These are phyloP conservation scores for Candida coleopterorum DNA, from an alignment of 805 yeast genomes.

Conservation along the genomic window DNA sequence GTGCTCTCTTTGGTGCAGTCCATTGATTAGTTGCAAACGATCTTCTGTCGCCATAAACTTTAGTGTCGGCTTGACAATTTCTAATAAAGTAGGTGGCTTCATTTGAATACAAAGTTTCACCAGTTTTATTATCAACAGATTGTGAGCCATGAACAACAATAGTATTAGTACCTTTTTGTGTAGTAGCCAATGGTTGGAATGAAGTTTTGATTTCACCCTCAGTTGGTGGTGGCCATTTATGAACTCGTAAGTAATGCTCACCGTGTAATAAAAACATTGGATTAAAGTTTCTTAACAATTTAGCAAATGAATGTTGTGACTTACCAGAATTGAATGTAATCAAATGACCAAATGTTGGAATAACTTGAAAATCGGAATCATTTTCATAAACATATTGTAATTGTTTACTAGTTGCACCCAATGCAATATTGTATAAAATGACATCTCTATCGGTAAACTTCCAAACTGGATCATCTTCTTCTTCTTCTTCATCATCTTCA, in stretches of 20 bases:
- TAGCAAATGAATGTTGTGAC: conserved; percentile 52
- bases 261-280: conserved; percentile 91
- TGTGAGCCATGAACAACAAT: conserved; percentile 69
- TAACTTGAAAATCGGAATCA: conserved; percentile 69
- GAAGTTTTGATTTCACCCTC: conserved; percentile 59
- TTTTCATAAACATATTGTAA: conserved; percentile 78
- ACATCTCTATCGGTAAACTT: conserved; percentile 63
- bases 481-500: conserved; percentile 24
- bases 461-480: conserved; percentile 42
- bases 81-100: conserved; percentile 84
- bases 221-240: conserved; percentile 74
- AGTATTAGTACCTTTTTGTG: conserved; percentile 85
- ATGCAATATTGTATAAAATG: conserved; percentile 80
- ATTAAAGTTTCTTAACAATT: conserved; percentile 73
- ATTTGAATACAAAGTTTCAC: conserved; percentile 70
- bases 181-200: conserved; percentile 63
- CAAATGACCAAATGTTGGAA: conserved; percentile 88
- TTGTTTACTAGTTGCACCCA: conserved; percentile 80
- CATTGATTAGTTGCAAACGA: conserved; percentile 61
- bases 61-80: conserved; percentile 58
- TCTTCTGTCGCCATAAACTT: conserved; percentile 43
- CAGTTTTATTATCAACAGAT: conserved; percentile 61
- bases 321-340: conserved; percentile 69
- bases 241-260: conserved; percentile 82
- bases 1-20: conserved; percentile 55